A percentile compares a stretch with the other conserved stretches of the same genome.
Evolutionary conservation across 2,329 filamentous ascomycete genomes (phyloP).

Genomic region (Fusarium brachygibbosum): DNA sequence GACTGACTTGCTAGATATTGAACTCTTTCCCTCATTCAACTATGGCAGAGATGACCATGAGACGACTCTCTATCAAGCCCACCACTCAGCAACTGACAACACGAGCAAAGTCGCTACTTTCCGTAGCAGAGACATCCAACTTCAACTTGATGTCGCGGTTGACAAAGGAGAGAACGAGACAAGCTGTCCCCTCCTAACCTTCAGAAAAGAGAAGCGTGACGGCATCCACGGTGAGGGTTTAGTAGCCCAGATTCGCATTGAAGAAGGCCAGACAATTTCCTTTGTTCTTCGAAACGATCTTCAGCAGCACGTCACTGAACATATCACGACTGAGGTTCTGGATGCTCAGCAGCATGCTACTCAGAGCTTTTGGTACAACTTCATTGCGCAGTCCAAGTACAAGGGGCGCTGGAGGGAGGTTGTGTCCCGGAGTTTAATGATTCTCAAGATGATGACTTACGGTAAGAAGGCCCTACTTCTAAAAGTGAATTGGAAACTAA

Average conservation of each 20-base stretch:
- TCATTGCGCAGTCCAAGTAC: slow-evolving; percentile 78
- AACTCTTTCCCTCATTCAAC: slow-evolving; percentile 79
- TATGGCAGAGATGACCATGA: slow-evolving; percentile 75
- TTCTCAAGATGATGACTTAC: slow-evolving; percentile 81
- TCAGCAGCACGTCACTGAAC: slow-evolving; percentile 67
- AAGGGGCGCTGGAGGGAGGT: slow-evolving; percentile 80
- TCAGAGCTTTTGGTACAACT: slow-evolving; percentile 79
- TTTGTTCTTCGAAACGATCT: slow-evolving; percentile 76
- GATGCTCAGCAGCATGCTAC: slow-evolving; percentile 76
- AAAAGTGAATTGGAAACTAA: slow-evolving; percentile 2
- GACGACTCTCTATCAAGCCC: slow-evolving; percentile 66
- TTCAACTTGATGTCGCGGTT: slow-evolving; percentile 77
- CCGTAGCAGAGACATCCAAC: slow-evolving; percentile 67
- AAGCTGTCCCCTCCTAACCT: slow-evolving; percentile 65
- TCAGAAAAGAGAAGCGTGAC: slow-evolving; percentile 65
- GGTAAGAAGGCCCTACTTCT: slow-evolving; percentile 39
- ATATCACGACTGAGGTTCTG: slow-evolving; percentile 70
- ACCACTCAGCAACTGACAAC: slow-evolving; percentile 55
- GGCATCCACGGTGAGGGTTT: slow-evolving; percentile 73
- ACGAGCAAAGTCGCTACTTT: slow-evolving; percentile 74
- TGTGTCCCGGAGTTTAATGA: slow-evolving; percentile 77
- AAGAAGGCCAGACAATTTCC: slow-evolving; percentile 76
- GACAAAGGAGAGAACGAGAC: slow-evolving; percentile 64
- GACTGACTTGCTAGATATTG: slow-evolving; percentile 64
- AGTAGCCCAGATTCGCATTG: slow-evolving; percentile 69